Base-by-base conservation (phyloP, 225 moss, liverwort and hornwort species). In the Rhytidiadelphus loreus region DNA sequence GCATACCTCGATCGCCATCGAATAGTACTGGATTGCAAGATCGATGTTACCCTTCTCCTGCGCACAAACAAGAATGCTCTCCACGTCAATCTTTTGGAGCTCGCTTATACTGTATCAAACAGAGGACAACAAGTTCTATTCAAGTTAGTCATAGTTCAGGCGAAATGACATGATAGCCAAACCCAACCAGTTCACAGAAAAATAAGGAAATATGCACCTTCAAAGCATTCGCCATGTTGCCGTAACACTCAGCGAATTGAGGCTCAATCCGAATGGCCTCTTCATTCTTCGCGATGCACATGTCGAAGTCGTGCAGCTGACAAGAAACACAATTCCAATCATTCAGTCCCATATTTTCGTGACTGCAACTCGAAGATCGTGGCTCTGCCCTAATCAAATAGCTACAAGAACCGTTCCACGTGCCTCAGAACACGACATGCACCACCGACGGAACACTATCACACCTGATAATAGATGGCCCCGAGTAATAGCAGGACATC, bases 191-290 rank as follows among this genome's bases (percentile, higher is more conserved):
- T 65, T 81, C 82, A 74, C 62, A 76, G 80, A 75, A 86, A 77
- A 59, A 48, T 23, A 46, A 84, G 37, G 53, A 73, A 60, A 85
- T 39, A 81, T 8, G 85, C 91, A 97, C 99, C 99, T 99, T 97
- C 92, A 97, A 91, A 21, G 99, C 99, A 92, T 99, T 99, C n/a
- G 99, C 99, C 99, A 99, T 99, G 84, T 99, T 99, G 75, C 99
- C 96, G 87, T 97, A 99, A 91, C 97, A 99, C 88, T 99, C 97
- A 25, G 99, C 99, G 80, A 99, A 99, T 79, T 99, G 96, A 46
- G 99, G 99, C 83, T 99, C 97, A 58, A 99, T 93, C 71, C 91
- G 91, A 65, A 99, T 99, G 33, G 99, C 99, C 85, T 99, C 97
- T 86, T 97, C 95, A 62, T 99, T 99, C 84, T 97, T 99, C 9